A percentile compares a stretch with the other conserved stretches of the same genome.
phyloP scores from a whole-genome alignment of 495 filamentous ascomycete species.

The Durotheca rogersii region DNA sequence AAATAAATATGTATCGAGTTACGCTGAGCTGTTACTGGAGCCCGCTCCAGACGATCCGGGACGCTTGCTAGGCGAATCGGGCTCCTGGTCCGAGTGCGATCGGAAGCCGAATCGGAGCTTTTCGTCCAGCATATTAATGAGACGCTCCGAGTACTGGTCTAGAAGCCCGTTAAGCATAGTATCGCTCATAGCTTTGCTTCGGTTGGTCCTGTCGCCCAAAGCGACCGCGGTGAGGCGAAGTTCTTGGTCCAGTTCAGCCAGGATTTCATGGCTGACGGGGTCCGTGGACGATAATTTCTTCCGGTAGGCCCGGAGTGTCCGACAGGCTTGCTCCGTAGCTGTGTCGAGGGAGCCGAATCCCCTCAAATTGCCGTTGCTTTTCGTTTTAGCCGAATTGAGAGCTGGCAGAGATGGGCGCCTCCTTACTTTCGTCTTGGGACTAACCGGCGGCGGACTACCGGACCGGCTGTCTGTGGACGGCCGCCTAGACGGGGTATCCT shows the following conservation, averaged over 20 bases:
- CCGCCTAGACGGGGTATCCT: conserved; percentile 45
- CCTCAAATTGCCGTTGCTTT: conserved; percentile 49
- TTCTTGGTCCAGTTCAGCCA: conserved; percentile 78
- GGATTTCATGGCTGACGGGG: conserved; percentile 60
- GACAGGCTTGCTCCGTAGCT: conserved; percentile 78
- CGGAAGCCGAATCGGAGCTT: conserved; percentile 52
- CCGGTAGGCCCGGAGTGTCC: conserved; percentile 75
- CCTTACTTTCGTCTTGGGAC: conserved; percentile 48
- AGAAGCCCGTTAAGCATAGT: conserved; percentile 61
- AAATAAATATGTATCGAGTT: conserved; percentile 23
- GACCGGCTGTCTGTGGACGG: conserved; percentile 41
- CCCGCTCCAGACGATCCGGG: conserved; percentile 30
- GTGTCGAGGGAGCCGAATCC: conserved; percentile 67
- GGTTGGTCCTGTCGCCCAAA: conserved; percentile 59
- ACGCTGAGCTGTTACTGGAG: conserved; percentile 30
- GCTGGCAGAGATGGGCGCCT: conserved; percentile 59
- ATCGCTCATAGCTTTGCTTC: conserved; percentile 57
- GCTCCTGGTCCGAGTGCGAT: conserved; percentile 30
- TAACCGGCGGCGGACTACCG: conserved; percentile 49
- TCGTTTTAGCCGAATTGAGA: conserved; percentile 52
- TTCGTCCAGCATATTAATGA: conserved; percentile 71
- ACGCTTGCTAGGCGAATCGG: conserved; percentile 31
- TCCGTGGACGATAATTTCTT: conserved; percentile 72
- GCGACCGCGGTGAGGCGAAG: conserved; percentile 71
- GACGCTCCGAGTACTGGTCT: conserved; percentile 69